These are phyloP conservation scores for Naganishia vishniacii DNA, from an alignment of 768 basidiomycete genomes.

Conservation along the genomic window DNA sequence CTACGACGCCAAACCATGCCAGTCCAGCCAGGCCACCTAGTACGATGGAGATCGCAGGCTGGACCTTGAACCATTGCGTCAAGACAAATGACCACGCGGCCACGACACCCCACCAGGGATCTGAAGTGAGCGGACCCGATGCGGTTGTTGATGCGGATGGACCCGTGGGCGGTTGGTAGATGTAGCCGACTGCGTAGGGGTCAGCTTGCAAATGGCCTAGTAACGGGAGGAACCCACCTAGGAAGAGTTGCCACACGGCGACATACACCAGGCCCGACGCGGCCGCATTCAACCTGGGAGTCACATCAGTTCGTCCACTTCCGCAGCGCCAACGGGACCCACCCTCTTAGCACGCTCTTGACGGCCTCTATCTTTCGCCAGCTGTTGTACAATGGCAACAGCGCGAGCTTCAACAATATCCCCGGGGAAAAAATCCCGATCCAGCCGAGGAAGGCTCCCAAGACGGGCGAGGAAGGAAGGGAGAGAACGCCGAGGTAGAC, in stretches of 20 bases:
- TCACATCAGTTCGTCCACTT: not conserved
- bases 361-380: slow-evolving; percentile 32
- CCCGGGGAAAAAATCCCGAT: slow-evolving; percentile 57
- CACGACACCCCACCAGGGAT: slow-evolving; percentile 56
- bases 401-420: slow-evolving; percentile 43
- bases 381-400: slow-evolving; percentile 40
- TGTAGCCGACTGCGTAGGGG: slow-evolving; percentile 27
- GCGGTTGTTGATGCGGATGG: slow-evolving; percentile 28
- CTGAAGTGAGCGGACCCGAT: slow-evolving; percentile 38
- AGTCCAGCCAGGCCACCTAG: slow-evolving; percentile 51
- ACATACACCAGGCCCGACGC: slow-evolving; percentile 43
- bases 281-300: slow-evolving; percentile 37
- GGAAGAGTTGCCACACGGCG: slow-evolving; percentile 36
- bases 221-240: slow-evolving; percentile 25
- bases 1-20: slow-evolving; percentile 52
- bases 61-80: slow-evolving; percentile 50
- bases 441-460: slow-evolving; percentile 55
- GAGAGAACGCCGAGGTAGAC: slow-evolving; percentile 56
- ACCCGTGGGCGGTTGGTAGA: slow-evolving; percentile 29
- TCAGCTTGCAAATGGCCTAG: no score
- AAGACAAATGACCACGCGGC: slow-evolving; percentile 51
- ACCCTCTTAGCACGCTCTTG: slow-evolving; percentile 35
- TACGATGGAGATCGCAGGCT: slow-evolving; percentile 51
- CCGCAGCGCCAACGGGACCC: not conserved
- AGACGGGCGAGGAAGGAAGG: slow-evolving; percentile 41